These are phyloP conservation scores for Dacryopinax primogenitus DNA, from an alignment of 768 basidiomycete genomes.

Conservation along the genomic window DNA sequence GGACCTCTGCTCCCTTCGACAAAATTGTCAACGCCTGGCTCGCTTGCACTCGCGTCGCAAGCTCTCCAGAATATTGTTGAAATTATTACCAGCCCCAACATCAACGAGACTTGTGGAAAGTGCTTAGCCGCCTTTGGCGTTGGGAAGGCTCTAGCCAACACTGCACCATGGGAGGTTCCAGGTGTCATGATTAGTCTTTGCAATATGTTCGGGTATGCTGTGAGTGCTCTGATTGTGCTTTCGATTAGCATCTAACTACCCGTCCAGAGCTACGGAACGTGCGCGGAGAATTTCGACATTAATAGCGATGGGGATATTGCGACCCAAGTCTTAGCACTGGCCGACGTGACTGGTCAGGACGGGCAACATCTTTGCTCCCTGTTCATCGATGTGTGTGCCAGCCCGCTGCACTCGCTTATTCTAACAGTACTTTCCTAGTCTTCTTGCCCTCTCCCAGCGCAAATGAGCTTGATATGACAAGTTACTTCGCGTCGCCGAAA, in stretches of 20 bases:
- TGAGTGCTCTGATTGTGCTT: neutral
- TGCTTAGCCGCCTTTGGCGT: slow-evolving; percentile 51
- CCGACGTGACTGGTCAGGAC: slow-evolving; percentile 58
- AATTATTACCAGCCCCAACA: neutral
- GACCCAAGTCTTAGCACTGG: slow-evolving; percentile 59
- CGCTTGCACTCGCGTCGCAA: slow-evolving; percentile 9
- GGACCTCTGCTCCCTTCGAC: neutral
- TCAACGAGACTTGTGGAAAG: slow-evolving; percentile 34
- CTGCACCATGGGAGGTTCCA: slow-evolving; percentile 49
- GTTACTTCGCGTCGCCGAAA: slow-evolving; percentile 11
- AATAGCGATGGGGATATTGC: slow-evolving; percentile 45
- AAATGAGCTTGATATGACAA: neutral
- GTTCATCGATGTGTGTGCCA: neutral
- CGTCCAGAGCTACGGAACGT: slow-evolving; percentile 24
- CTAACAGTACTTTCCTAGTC: neutral
- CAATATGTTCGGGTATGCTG: slow-evolving; percentile 41
- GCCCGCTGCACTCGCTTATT: neutral
- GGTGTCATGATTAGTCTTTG: slow-evolving; percentile 47
- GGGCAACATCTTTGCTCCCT: slow-evolving; percentile 33
- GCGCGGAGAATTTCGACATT: slow-evolving; percentile 37
- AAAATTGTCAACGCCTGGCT: slow-evolving; percentile 15
- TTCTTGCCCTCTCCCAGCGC: neutral
- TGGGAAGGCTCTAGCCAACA: slow-evolving; percentile 52
- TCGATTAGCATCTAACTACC: neutral
- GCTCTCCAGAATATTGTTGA: slow-evolving; percentile 11